These are phyloP conservation scores for Colletotrichum falcatum DNA, from an alignment of 2,329 filamentous ascomycete genomes.

Conservation along the genomic window DNA sequence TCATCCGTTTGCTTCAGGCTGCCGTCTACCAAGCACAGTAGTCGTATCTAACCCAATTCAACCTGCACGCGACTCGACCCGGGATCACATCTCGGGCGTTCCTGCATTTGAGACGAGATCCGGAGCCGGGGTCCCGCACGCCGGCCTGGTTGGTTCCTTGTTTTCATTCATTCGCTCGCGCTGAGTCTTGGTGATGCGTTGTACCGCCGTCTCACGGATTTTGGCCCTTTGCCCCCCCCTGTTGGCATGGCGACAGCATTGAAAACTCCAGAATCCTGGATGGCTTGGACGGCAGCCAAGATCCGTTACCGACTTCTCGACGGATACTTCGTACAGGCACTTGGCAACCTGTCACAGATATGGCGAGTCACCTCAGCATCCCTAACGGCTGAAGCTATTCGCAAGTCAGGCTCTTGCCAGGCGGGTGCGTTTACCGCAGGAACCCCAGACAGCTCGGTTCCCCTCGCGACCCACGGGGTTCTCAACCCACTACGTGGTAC, in stretches of 20 bases:
- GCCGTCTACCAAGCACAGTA: not conserved
- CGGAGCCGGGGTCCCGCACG: conserved; percentile 20
- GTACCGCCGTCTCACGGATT: conserved; percentile 11
- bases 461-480: too few relatives aligned
- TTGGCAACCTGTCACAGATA: conserved; percentile 18
- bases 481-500: too few relatives aligned
- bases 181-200: conserved; percentile 39
- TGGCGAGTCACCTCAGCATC: conserved; percentile 4
- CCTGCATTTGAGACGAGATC: conserved; percentile 39
- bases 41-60: conserved; percentile 33
- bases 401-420: conserved; percentile 5
- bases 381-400: conserved; percentile 27
- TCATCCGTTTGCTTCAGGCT: conserved; percentile 25
- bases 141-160: conserved; percentile 22
- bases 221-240: conserved; percentile 25
- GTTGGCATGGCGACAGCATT: conserved; percentile 39
- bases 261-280: conserved; percentile 10
- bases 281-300: conserved; percentile 17
- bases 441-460: conserved; percentile 28
- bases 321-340: conserved; percentile 10
- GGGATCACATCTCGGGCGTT: conserved; percentile 28
- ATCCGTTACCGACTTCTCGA: conserved; percentile 4
- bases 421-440: conserved; percentile 27
- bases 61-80: conserved; percentile 25
- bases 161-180: conserved; percentile 27